Evolutionary conservation across 2,329 filamentous ascomycete species (phyloP).

Genomic region (Sporothrix sp.): DNA sequence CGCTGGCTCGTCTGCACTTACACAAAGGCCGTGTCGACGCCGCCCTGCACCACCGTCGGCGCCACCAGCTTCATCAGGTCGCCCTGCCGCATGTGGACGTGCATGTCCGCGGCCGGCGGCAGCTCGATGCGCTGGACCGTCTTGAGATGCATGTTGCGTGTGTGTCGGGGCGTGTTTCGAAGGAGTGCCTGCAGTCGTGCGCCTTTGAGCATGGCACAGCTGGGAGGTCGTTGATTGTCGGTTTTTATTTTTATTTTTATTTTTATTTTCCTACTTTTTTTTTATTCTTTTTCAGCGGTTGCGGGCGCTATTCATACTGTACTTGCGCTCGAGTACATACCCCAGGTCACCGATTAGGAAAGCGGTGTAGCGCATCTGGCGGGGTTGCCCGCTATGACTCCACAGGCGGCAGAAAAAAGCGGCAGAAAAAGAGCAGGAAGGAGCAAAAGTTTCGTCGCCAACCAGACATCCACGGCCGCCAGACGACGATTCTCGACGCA

Average conservation of each 20-base stretch:
- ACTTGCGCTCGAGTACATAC: no score
- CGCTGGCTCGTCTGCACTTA: constrained; percentile 24
- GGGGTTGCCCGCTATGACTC: constrained; percentile 1
- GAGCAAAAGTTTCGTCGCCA: constrained; percentile 11
- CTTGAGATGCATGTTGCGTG: constrained; percentile 23
- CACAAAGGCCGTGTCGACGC: constrained; percentile 21
- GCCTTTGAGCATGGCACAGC: constrained; percentile 1
- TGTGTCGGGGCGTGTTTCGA: background rate
- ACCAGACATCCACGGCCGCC: background rate
- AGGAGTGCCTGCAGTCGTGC: background rate
- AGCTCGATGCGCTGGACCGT: constrained; percentile 34
- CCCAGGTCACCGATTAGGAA: background rate
- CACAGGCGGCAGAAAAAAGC: constrained; percentile 11
- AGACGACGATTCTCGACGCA: background rate
- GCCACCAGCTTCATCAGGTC: constrained; percentile 50
- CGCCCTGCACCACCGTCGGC: constrained; percentile 29
- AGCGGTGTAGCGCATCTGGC: constrained; percentile 10
- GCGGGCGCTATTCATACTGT: no score
- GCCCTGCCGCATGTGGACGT: constrained; percentile 62
- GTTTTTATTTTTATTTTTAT: background rate
- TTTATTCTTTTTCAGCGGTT: background rate
- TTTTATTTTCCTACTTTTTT: background rate
- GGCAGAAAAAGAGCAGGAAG: background rate
- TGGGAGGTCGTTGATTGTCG: background rate
- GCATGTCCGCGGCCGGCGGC: constrained; percentile 56